Evolutionary conservation across 441 rosid genomes (phyloP).

Genomic region (Populus hybrid): DNA sequence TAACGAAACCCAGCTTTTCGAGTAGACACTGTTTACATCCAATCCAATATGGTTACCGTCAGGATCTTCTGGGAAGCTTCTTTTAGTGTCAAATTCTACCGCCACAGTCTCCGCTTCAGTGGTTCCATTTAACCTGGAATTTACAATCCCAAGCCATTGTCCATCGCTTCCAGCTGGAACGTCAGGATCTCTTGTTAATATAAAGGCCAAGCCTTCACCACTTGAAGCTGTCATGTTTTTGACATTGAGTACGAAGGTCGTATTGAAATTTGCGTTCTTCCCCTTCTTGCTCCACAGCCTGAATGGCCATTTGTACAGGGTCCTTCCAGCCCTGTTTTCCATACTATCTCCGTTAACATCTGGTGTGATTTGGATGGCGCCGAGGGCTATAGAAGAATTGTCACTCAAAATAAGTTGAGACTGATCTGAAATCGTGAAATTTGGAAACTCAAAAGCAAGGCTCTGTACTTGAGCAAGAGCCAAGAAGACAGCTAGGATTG

Average conservation of each 20-base stretch:
- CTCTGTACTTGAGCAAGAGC: not conserved
- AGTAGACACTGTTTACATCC: constrained; percentile 46
- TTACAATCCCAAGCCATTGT: constrained; percentile 67
- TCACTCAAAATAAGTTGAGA: not conserved
- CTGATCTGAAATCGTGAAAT: not conserved
- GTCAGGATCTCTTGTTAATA: constrained; percentile 24
- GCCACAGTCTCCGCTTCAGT: constrained; percentile 40
- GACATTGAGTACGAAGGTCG: constrained; percentile 57
- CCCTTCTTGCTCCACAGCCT: constrained; percentile 37
- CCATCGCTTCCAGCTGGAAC: constrained; percentile 45
- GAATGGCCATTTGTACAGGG: constrained; percentile 32
- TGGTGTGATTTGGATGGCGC: constrained; percentile 59
- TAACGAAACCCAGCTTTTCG: constrained; percentile 39
- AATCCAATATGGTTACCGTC: constrained; percentile 66
- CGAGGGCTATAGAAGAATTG: constrained; percentile 17
- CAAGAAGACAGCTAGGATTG: constrained; percentile 8
- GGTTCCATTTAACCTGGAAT: constrained; percentile 30
- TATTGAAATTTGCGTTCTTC: constrained; percentile 36
- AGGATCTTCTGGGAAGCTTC: constrained; percentile 47
- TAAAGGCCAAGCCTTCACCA: constrained; percentile 75
- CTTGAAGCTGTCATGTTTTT: constrained; percentile 29
- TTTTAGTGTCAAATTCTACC: constrained; percentile 68
- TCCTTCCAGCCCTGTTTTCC: constrained; percentile 36
- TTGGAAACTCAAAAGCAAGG: not conserved
- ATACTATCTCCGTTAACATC: constrained; percentile 28